These are phyloP conservation scores for Rubia yunnanensis DNA, from an alignment of 257 asterid species.

Conservation along the genomic window DNA sequence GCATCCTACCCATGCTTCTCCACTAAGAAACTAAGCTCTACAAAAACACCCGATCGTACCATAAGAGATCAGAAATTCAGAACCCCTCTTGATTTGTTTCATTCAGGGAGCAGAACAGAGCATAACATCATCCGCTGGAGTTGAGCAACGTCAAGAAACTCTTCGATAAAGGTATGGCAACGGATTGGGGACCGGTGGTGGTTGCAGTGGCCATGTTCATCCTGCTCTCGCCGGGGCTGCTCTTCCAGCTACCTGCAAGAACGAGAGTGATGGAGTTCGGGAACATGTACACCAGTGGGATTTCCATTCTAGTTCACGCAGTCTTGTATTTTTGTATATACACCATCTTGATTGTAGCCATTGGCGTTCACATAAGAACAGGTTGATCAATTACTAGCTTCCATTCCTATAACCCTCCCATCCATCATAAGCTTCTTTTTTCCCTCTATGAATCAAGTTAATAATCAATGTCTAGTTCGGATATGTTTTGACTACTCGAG, in stretches of 20 bases:
- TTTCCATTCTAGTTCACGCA: conserved; percentile 74
- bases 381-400: conserved; percentile 18
- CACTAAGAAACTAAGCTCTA: conserved; percentile 39
- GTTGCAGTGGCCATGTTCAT: conserved; percentile 91
- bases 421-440: not conserved
- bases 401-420: not conserved
- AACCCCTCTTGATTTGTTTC: not conserved
- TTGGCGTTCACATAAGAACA: conserved; percentile 67
- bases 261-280: conserved; percentile 71
- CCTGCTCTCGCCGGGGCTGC: conserved; percentile 74
- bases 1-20: conserved; percentile 47
- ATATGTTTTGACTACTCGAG: not conserved
- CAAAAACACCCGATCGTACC: conserved; percentile 6
- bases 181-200: conserved; percentile 89
- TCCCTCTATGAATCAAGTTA: not conserved
- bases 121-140: not conserved
- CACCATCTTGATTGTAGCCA: conserved; percentile 69
- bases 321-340: conserved; percentile 71
- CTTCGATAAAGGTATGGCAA: not conserved
- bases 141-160: not conserved
- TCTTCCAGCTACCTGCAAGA: conserved; percentile 84
- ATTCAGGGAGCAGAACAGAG: not conserved
- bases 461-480: not conserved
- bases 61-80: not conserved
- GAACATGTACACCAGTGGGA: conserved; percentile 89